A percentile compares a stretch with the other conserved stretches of the same genome.
phyloP scores from a whole-genome alignment of 164 flowering plant genomes.

The Magnolia kwangsiensis region DNA sequence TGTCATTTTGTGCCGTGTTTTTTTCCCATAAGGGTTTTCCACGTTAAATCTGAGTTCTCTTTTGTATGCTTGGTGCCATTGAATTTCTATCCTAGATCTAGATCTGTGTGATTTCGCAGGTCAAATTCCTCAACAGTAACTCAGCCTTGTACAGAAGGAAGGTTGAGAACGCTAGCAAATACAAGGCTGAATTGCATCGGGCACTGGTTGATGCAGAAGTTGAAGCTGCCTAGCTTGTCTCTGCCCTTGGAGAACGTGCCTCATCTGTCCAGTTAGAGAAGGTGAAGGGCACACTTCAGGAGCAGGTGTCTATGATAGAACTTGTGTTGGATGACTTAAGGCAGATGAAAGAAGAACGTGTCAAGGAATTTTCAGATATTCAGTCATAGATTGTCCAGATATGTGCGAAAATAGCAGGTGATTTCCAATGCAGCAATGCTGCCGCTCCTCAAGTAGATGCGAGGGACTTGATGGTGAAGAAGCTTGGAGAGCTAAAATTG shows the following conservation, averaged over 20 bases:
- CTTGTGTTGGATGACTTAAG: conserved; percentile 59
- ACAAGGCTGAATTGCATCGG: conserved; percentile 55
- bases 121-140: no score
- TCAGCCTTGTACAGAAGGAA: conserved; percentile 64
- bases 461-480: conserved; percentile 47
- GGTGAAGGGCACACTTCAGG: conserved; percentile 55
- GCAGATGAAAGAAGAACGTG: conserved; percentile 49
- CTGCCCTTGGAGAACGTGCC: conserved; percentile 58
- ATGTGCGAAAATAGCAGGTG: conserved; percentile 56
- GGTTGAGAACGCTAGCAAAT: conserved; percentile 59
- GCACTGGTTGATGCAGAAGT: conserved; percentile 55
- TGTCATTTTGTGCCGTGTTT: no score
- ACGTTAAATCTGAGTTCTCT: no score
- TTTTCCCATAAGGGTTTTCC: no score
- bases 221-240: conserved; percentile 45
- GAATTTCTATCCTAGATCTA: no score
- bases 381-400: conserved; percentile 46
- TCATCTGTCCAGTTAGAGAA: conserved; percentile 37
- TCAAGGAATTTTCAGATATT: conserved; percentile 47
- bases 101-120: no score
- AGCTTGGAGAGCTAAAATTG: conserved; percentile 49
- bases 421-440: conserved; percentile 21
- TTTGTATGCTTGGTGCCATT: no score
- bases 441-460: conserved; percentile 40
- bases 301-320: conserved; percentile 44